Conservation (phyloP, 352 stramenopile species). For the Phytophthora pinifolia region DNA sequence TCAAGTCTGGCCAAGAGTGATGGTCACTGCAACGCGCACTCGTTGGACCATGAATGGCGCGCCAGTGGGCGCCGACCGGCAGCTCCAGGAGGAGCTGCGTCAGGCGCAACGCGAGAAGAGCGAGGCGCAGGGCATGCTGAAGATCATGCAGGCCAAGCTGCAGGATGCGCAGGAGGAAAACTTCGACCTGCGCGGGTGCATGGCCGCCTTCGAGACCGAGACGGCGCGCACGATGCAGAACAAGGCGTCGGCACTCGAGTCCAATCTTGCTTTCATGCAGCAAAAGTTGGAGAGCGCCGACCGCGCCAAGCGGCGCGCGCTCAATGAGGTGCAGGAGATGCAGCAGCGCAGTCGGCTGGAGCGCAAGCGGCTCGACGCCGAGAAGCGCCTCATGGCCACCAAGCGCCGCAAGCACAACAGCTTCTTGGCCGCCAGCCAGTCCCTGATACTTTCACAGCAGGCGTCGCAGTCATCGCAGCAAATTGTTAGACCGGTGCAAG, state of each 20-base stretch:
- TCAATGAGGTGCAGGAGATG: constrained; percentile 59
- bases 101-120: constrained; percentile 53
- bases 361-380: constrained; percentile 62
- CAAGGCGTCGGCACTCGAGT: constrained; percentile 53
- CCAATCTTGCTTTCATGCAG: constrained; percentile 49
- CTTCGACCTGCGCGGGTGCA: constrained; percentile 57
- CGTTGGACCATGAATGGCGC: constrained; percentile 12
- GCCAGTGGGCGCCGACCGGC: not conserved
- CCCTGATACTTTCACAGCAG: constrained; percentile 24
- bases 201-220: constrained; percentile 56
- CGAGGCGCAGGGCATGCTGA: constrained; percentile 52
- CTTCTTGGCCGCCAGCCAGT: constrained; percentile 54
- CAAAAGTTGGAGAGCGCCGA: constrained; percentile 63
- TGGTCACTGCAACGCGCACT: constrained; percentile 21
- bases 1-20: constrained; percentile 5
- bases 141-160: constrained; percentile 53
- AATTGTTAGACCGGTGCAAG: constrained; percentile 4
- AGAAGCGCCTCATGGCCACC: constrained; percentile 64
- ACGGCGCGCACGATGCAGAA: constrained; percentile 44
- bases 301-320: constrained; percentile 45
- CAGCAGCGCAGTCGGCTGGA: constrained; percentile 56
- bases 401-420: constrained; percentile 65
- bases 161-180: constrained; percentile 56
- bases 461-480: constrained; percentile 24
- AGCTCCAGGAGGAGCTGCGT: constrained; percentile 38